Evolutionary conservation across 768 basidiomycete species (phyloP).

Genomic region (Mycena capillaripes): DNA sequence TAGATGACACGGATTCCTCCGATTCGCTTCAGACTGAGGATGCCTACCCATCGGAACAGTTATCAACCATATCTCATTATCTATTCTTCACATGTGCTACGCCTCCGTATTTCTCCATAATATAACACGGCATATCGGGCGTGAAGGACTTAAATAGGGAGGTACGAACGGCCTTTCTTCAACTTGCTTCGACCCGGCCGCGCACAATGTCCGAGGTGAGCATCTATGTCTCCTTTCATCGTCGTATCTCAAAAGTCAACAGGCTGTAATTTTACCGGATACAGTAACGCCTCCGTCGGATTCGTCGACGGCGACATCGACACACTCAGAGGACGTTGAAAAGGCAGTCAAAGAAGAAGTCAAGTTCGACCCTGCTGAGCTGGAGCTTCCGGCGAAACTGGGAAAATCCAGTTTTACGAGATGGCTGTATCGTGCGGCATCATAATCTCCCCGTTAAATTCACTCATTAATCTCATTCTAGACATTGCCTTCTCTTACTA

Average conservation of each 20-base stretch:
- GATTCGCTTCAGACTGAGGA: not conserved
- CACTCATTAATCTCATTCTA: slow-evolving; percentile 41
- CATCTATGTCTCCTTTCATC: not conserved
- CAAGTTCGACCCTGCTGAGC: slow-evolving; percentile 14
- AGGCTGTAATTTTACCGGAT: slow-evolving; percentile 1
- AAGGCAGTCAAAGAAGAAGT: not conserved
- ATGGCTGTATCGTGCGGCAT: slow-evolving; percentile 35
- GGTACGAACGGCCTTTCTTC: not conserved
- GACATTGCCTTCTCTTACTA: slow-evolving; percentile 49
- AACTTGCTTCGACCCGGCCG: not conserved
- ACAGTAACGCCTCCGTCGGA: not conserved
- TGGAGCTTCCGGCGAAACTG: slow-evolving; percentile 35
- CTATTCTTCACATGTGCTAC: not conserved
- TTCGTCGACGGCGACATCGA: not conserved
- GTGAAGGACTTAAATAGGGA: not conserved
- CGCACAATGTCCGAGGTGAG: slow-evolving; percentile 17
- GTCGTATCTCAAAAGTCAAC: not conserved
- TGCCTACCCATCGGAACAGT: not conserved
- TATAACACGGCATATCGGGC: not conserved
- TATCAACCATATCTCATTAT: too few relatives aligned
- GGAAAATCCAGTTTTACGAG: slow-evolving; percentile 30
- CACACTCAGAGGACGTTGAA: slow-evolving; percentile 20
- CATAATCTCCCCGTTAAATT: not conserved
- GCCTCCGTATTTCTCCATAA: not conserved
- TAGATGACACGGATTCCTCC: not conserved